phyloP scores from a whole-genome alignment of 176 grass and related monocot genomes.

The Avena insularis region DNA sequence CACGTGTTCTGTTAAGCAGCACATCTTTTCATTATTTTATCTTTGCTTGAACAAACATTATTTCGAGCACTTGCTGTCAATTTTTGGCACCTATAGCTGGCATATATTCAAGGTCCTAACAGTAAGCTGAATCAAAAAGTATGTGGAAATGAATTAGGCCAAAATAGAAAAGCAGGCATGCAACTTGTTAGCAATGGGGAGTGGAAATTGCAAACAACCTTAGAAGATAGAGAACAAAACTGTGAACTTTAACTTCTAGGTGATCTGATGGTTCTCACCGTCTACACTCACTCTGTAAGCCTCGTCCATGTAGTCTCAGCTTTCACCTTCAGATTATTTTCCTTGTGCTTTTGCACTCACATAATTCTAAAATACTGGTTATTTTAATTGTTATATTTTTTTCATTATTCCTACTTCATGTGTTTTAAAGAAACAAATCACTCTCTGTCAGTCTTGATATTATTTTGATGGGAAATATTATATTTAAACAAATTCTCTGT shows the following conservation, averaged over 20 bases:
- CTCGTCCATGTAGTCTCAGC: not conserved
- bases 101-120: not conserved
- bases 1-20: slow-evolving; percentile 3
- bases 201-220: slow-evolving; percentile 20
- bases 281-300: not conserved
- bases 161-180: not conserved
- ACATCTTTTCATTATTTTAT: not conserved
- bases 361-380: not conserved
- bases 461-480: not conserved
- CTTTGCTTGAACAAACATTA: not conserved
- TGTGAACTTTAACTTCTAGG: not conserved
- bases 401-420: not conserved
- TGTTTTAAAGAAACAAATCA: not conserved
- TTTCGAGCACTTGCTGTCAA: not conserved
- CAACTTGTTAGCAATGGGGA: not conserved
- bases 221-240: not conserved
- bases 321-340: slow-evolving; percentile 5
- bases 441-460: not conserved
- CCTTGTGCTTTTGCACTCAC: not conserved
- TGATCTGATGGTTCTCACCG: not conserved
- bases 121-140: not conserved
- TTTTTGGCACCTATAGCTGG: not conserved
- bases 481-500: not conserved
- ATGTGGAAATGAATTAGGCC: not conserved
- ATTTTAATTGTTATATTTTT: slow-evolving; percentile 21